A percentile compares a stretch with the other conserved stretches of the same genome.
Conservation (phyloP, 208 protist species). For the Leishmania aethiopica region DNA sequence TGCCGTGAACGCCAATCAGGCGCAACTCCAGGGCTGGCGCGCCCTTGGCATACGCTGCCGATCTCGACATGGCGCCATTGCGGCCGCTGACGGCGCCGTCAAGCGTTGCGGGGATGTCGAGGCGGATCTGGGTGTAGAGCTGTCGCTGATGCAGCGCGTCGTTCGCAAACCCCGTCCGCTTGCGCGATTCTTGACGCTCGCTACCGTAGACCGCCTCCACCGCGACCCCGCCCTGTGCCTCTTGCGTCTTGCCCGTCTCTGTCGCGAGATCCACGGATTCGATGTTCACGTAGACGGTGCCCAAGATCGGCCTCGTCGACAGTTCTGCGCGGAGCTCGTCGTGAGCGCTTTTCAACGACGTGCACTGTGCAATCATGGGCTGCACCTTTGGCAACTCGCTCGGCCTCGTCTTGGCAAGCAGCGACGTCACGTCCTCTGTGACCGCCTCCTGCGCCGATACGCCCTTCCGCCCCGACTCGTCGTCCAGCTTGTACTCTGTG, state of each 20-base stretch:
- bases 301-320: slow-evolving; percentile 36
- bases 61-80: neutral
- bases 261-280: slow-evolving; percentile 52
- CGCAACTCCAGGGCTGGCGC: slow-evolving; percentile 43
- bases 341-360: slow-evolving; percentile 66
- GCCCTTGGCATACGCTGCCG: neutral
- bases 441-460: slow-evolving; percentile 41
- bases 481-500: slow-evolving; percentile 39
- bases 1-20: slow-evolving; percentile 23
- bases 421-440: slow-evolving; percentile 68
- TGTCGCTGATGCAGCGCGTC: slow-evolving; percentile 29
- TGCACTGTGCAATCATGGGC: slow-evolving; percentile 62
- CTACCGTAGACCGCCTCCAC: slow-evolving; percentile 45
- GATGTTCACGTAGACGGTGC: slow-evolving; percentile 79
- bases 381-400: slow-evolving; percentile 63
- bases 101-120: slow-evolving; percentile 34
- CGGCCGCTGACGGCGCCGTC: neutral
- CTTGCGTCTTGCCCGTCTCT: slow-evolving; percentile 34
- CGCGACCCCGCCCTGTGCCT: slow-evolving; percentile 44
- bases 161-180: slow-evolving; percentile 38
- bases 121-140: slow-evolving; percentile 39
- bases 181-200: slow-evolving; percentile 45
- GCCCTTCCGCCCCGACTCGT: slow-evolving; percentile 15
- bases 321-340: slow-evolving; percentile 64
- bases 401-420: slow-evolving; percentile 70